phyloP scores from a whole-genome alignment of 2,329 filamentous ascomycete species.

The Fusarium drepaniforme region DNA sequence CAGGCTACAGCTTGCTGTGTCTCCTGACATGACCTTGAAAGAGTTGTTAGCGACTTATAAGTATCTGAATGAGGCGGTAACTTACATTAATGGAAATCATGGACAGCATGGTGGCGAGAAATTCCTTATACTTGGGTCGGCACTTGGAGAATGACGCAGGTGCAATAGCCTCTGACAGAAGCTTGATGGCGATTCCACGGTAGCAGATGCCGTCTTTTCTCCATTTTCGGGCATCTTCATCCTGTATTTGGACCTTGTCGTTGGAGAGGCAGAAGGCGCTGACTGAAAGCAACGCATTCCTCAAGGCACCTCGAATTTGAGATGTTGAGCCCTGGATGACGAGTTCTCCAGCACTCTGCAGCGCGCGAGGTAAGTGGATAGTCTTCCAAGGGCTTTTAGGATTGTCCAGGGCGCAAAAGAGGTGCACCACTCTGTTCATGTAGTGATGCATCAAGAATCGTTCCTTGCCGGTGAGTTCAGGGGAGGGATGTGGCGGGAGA shows the following conservation, averaged over 20 bases:
- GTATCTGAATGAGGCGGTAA: background rate
- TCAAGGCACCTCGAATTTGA: background rate
- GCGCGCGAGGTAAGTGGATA: background rate
- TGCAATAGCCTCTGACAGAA: background rate
- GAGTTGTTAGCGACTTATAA: background rate
- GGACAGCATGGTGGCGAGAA: background rate
- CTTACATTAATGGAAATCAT: background rate
- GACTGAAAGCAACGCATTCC: background rate
- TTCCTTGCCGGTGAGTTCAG: background rate
- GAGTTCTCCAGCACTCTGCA: background rate
- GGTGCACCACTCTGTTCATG: background rate
- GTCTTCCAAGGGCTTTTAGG: background rate
- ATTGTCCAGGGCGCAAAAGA: background rate
- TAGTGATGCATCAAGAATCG: background rate
- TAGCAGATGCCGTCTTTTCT: background rate
- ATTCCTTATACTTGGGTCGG: background rate
- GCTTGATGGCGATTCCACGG: background rate
- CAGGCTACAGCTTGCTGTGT: background rate
- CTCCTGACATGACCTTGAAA: background rate
- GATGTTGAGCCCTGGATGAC: background rate
- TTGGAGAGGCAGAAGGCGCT: background rate
- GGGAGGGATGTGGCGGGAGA: background rate
- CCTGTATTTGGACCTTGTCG: background rate
- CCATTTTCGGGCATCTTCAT: background rate
- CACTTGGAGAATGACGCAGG: background rate